These are phyloP conservation scores for Aspergillus sp. DNA, from an alignment of 2,329 filamentous ascomycete species.

Conservation along the genomic window DNA sequence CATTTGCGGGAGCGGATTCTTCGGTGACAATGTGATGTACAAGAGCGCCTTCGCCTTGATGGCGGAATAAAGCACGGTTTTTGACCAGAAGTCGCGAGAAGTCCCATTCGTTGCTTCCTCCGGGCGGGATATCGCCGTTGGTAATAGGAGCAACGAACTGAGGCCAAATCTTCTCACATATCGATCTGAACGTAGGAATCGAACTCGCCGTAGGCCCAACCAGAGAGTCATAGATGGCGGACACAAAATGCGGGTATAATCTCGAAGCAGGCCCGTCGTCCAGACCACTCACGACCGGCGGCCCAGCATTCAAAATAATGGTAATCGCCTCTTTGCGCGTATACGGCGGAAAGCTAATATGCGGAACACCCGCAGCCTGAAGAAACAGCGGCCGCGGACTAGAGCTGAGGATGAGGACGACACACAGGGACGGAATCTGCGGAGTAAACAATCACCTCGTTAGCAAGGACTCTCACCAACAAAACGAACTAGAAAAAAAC, in stretches of 20 bases:
- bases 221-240: conserved; percentile 83
- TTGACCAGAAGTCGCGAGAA: conserved; percentile 78
- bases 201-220: conserved; percentile 79
- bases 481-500: not conserved
- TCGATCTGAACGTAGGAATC: conserved; percentile 69
- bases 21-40: conserved; percentile 44
- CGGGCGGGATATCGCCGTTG: conserved; percentile 59
- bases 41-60: conserved; percentile 48
- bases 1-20: conserved; percentile 22
- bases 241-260: conserved; percentile 69
- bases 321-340: conserved; percentile 74
- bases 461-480: not conserved
- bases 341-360: conserved; percentile 84
- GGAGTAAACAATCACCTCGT: conserved; percentile 5
- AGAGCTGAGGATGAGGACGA: conserved; percentile 74
- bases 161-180: conserved; percentile 78
- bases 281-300: conserved; percentile 39
- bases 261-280: conserved; percentile 31
- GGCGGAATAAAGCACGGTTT: conserved; percentile 49
- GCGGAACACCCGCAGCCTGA: conserved; percentile 68
- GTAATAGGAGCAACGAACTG: conserved; percentile 78
- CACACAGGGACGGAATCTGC: conserved; percentile 76
- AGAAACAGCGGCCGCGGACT: conserved; percentile 68
- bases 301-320: conserved; percentile 66
- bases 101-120: conserved; percentile 63